Percentiles rank a stretch among this genome's conserved stretches.
phyloP scores from a whole-genome alignment of 2,329 filamentous ascomycete genomes.

The Clarireedia homoeocarpa region DNA sequence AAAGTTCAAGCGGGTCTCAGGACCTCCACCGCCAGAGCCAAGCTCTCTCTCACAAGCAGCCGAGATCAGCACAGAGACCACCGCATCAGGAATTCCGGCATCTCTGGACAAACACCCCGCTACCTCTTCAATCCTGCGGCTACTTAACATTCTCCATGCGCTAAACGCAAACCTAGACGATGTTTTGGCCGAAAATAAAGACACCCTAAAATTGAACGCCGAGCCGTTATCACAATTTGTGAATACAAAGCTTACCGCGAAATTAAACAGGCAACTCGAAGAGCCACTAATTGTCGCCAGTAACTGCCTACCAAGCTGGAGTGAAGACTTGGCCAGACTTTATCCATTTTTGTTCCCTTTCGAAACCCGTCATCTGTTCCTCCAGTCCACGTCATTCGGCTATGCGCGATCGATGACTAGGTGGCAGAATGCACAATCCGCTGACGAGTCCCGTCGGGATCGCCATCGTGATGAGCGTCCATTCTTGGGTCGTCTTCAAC shows the following conservation, averaged over 20 bases:
- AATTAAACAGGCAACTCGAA: slow-evolving; percentile 92
- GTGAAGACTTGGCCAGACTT: slow-evolving; percentile 83
- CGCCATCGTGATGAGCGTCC: slow-evolving; percentile 81
- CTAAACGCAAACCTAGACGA: slow-evolving; percentile 92
- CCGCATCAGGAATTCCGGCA: slow-evolving; percentile 58
- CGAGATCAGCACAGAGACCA: slow-evolving; percentile 43
- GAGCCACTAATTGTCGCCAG: slow-evolving; percentile 96
- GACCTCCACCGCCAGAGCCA: slow-evolving; percentile 70
- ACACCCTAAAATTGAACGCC: slow-evolving; percentile 59
- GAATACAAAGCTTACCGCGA: slow-evolving; percentile 96
- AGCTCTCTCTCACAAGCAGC: slow-evolving; percentile 49
- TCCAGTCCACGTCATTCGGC: slow-evolving; percentile 96
- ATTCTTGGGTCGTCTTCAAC: slow-evolving; percentile 82
- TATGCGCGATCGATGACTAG: slow-evolving; percentile 95
- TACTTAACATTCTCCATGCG: slow-evolving; percentile 86
- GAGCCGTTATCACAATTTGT: slow-evolving; percentile 92
- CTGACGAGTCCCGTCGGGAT: slow-evolving; percentile 73
- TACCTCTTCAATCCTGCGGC: slow-evolving; percentile 76
- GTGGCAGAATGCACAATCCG: slow-evolving; percentile 87
- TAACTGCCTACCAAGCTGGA: slow-evolving; percentile 92
- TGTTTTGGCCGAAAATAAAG: slow-evolving; percentile 71
- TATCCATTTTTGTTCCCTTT: slow-evolving; percentile 98
- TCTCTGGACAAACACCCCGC: slow-evolving; percentile 78
- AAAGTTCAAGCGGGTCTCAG: slow-evolving; percentile 80
- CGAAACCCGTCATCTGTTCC: slow-evolving; percentile 90